phyloP scores from a whole-genome alignment of 2,329 filamentous ascomycete genomes.

The Clonostachys byssicola region DNA sequence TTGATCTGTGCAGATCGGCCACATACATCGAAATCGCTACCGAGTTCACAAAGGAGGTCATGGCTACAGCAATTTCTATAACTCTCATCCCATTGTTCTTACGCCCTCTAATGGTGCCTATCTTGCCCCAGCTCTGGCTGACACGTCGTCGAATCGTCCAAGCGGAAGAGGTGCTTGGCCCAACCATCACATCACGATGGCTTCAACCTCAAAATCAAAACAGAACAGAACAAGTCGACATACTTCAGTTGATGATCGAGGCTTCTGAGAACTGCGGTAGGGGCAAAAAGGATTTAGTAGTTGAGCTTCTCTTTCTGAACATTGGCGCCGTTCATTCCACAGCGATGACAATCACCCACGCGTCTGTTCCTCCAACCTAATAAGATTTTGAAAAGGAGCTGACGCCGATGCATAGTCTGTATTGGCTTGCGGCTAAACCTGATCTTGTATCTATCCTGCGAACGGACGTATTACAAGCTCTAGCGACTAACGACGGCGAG shows the following conservation, averaged over 20 bases:
- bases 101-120: constrained; percentile 21
- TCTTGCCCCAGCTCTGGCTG: constrained; percentile 24
- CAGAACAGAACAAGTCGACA: constrained; percentile 33
- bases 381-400: too few relatives aligned
- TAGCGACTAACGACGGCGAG: constrained; percentile 25
- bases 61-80: constrained; percentile 23
- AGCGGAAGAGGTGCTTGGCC: constrained; percentile 25
- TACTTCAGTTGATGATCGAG: constrained; percentile 41
- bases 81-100: constrained; percentile 18
- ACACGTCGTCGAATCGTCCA: constrained; percentile 21
- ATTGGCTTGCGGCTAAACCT: constrained; percentile 44
- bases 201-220: constrained; percentile 5
- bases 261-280: constrained; percentile 23
- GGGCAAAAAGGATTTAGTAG: constrained; percentile 28
- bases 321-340: constrained; percentile 50
- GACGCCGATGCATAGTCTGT: constrained; percentile 28
- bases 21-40: constrained; percentile 39
- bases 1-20: constrained; percentile 37
- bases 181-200: constrained; percentile 21
- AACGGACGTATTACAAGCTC: constrained; percentile 38
- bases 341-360: constrained; percentile 36
- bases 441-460: constrained; percentile 45
- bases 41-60: constrained; percentile 38
- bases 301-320: constrained; percentile 34
- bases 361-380: constrained; percentile 13